A percentile compares a stretch with the other conserved stretches of the same genome.
Conservation (phyloP, 305 asterid species). For the Rubia peregrina region DNA sequence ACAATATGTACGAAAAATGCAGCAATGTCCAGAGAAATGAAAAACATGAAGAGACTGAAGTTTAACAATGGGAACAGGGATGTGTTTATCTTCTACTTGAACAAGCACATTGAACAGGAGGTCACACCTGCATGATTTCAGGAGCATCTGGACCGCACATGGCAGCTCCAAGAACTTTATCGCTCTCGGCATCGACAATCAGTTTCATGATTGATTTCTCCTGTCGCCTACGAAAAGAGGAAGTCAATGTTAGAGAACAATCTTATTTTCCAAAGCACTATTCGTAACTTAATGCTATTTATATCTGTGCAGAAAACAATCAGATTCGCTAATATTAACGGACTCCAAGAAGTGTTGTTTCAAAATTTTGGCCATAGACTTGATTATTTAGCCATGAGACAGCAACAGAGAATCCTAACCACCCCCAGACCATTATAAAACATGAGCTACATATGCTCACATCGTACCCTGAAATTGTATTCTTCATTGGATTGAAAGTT, state of each 20-base stretch:
- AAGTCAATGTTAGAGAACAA: not conserved
- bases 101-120: not conserved
- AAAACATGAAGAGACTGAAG: not conserved
- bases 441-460: not conserved
- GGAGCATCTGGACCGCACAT: slow-evolving; percentile 99
- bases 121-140: slow-evolving; percentile 90
- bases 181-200: slow-evolving; percentile 75
- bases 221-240: slow-evolving; percentile 52
- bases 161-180: slow-evolving; percentile 96
- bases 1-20: not conserved
- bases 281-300: not conserved
- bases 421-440: not conserved
- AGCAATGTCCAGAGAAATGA: not conserved
- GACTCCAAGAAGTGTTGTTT: not conserved
- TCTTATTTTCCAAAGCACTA: not conserved
- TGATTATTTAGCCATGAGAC: not conserved
- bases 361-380: not conserved
- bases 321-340: not conserved
- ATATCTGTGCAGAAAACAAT: not conserved
- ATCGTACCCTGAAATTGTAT: slow-evolving; percentile 88
- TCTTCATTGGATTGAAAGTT: slow-evolving; percentile 94
- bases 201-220: slow-evolving; percentile 94
- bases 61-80: not conserved
- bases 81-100: not conserved
- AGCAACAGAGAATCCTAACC: not conserved